Evolutionary conservation across 75 land plant species (phyloP).

Genomic region (Cupressus sempervirens): DNA sequence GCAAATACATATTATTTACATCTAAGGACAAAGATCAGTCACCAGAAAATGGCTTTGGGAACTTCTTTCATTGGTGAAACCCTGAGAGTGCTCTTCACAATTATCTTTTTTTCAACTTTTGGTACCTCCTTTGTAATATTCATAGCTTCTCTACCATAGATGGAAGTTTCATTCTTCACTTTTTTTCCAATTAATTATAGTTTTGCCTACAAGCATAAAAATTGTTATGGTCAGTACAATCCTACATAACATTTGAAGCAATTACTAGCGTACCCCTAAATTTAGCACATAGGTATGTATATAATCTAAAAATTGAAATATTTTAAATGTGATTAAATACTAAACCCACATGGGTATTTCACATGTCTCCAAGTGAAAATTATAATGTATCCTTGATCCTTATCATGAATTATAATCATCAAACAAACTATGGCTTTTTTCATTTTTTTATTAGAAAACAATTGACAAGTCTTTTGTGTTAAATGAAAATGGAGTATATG

Average conservation of each 20-base stretch:
- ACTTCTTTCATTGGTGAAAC: constrained; percentile 44
- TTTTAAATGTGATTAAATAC: too few relatives aligned
- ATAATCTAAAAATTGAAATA: background rate
- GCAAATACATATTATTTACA: background rate
- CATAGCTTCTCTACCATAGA: constrained; percentile 36
- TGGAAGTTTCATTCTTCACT: constrained; percentile 36
- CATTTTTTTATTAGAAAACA: background rate
- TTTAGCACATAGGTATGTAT: background rate
- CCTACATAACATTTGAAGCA: background rate
- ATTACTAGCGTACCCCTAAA: background rate
- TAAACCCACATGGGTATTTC: background rate
- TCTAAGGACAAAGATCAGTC: background rate
- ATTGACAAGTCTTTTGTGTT: background rate
- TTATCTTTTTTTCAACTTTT: constrained; percentile 39
- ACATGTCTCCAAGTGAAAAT: background rate
- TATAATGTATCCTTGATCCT: background rate
- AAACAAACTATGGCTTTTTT: too few relatives aligned
- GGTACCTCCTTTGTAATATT: constrained; percentile 35
- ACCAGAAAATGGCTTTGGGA: constrained; percentile 54
- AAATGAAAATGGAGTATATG: background rate
- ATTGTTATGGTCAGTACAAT: background rate
- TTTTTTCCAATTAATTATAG: constrained; percentile 43
- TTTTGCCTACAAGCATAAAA: constrained; percentile 16
- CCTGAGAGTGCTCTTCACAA: constrained; percentile 38
- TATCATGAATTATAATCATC: background rate